Conservation (phyloP, 2,329 filamentous ascomycete species). For the Aspergillus tubingensis region DNA sequence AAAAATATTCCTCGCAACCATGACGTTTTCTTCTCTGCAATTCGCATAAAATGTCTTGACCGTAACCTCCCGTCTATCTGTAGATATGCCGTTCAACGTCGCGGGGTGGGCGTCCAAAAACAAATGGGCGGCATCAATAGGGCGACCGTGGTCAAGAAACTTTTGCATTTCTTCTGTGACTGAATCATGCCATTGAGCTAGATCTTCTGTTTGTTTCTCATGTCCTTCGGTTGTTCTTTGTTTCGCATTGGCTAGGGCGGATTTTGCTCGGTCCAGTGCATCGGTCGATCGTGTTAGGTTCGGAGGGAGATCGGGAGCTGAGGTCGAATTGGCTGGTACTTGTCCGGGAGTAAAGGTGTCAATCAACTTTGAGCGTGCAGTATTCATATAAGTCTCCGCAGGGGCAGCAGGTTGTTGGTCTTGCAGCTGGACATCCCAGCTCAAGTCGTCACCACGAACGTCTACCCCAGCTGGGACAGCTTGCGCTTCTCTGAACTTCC, state of each 20-base stretch:
- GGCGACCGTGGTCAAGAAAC: conserved; percentile 29
- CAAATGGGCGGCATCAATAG: conserved; percentile 41
- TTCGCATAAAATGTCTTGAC: conserved; percentile 38
- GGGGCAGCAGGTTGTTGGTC: neutral
- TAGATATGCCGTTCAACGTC: conserved; percentile 25
- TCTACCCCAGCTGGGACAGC: conserved; percentile 2
- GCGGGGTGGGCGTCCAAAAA: conserved; percentile 33
- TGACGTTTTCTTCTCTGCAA: conserved; percentile 40
- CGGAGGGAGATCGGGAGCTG: conserved; percentile 1
- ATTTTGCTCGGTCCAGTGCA: neutral
- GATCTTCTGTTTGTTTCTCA: neutral
- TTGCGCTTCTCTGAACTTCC: conserved; percentile 18
- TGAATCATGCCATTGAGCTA: conserved; percentile 8
- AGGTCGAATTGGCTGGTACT: neutral
- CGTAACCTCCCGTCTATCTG: conserved; percentile 33
- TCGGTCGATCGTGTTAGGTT: conserved; percentile 7
- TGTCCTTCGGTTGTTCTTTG: neutral
- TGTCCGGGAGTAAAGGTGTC: neutral
- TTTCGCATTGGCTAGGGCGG: neutral
- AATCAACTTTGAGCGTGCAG: neutral
- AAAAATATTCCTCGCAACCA: conserved; percentile 42
- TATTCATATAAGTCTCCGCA: conserved; percentile 9
- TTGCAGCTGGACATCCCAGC: neutral
- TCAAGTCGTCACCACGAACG: neutral
- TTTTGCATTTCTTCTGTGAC: conserved; percentile 26